Conservation (phyloP, 1,139 yeast species). For the Geotrichum australiense region DNA sequence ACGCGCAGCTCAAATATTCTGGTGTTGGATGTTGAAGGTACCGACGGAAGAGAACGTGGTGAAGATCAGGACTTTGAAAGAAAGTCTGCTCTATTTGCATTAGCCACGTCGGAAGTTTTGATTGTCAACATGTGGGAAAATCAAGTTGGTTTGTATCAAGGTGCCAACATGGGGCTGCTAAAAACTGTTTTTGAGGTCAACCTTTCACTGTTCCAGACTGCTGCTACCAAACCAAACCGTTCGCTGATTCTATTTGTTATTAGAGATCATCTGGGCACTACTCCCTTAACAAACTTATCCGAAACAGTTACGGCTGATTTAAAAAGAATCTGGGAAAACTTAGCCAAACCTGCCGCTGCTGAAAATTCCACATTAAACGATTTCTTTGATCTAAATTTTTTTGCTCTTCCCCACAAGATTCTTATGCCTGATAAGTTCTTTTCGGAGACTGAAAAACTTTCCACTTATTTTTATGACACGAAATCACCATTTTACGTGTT, state of each 20-base stretch:
- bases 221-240: conserved; percentile 40
- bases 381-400: conserved; percentile 79
- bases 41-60: conserved; percentile 96
- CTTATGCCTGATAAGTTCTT: conserved; percentile 68
- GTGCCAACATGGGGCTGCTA: conserved; percentile 92
- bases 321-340: conserved; percentile 65
- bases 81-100: conserved; percentile 89
- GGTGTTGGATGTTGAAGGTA: conserved; percentile 95
- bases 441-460: conserved; percentile 56
- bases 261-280: conserved; percentile 84
- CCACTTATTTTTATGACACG: conserved; percentile 45
- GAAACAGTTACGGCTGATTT: conserved; percentile 65
- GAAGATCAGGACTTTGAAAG: conserved; percentile 98
- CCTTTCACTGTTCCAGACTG: conserved; percentile 59
- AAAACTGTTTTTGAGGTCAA: conserved; percentile 97
- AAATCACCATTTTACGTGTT: conserved; percentile 40
- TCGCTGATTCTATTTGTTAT: conserved; percentile 80
- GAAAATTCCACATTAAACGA: conserved; percentile 52
- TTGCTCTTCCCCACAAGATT: conserved; percentile 77
- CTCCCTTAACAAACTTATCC: conserved; percentile 70
- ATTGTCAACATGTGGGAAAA: conserved; percentile 96
- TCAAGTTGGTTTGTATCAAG: conserved; percentile 94
- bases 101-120: conserved; percentile 83
- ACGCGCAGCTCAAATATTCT: conserved; percentile 38
- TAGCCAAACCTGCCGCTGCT: conserved; percentile 55